A percentile compares a stretch with the other conserved stretches of the same genome.
Evolutionary conservation across 2,329 filamentous ascomycete species (phyloP).

Genomic region (Ilyonectria destructans): DNA sequence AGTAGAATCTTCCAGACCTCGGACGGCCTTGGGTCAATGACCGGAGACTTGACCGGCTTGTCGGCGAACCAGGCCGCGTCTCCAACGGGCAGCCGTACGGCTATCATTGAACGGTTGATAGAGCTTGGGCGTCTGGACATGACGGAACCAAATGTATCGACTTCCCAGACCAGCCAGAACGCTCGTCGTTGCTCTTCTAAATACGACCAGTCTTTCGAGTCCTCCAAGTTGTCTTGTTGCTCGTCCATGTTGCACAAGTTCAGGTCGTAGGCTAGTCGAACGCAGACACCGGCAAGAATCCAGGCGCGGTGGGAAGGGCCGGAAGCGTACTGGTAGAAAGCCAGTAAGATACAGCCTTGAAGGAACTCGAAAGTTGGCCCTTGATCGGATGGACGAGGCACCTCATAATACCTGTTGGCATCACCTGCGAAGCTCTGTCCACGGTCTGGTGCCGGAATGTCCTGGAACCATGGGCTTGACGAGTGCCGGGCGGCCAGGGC

Average conservation of each 20-base stretch:
- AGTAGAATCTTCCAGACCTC: conserved; percentile 19
- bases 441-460: conserved; percentile 5
- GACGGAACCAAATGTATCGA: conserved; percentile 14
- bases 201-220: conserved; percentile 6
- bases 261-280: conserved; percentile 19
- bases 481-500: conserved; percentile 15
- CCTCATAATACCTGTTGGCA: conserved; percentile 7
- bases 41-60: conserved; percentile 13
- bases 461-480: background rate
- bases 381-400: background rate
- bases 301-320: conserved; percentile 10
- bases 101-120: conserved; percentile 14
- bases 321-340: conserved; percentile 11
- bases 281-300: conserved; percentile 17
- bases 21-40: conserved; percentile 8
- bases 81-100: conserved; percentile 9
- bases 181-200: conserved; percentile 8
- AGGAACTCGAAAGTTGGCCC: conserved; percentile 6
- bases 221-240: background rate
- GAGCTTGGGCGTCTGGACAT: conserved; percentile 15
- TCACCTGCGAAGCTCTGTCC: conserved; percentile 4
- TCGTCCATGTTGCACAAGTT: conserved; percentile 22
- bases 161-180: conserved; percentile 16
- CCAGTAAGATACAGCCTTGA: conserved; percentile 19
- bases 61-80: conserved; percentile 20